Base-by-base conservation (phyloP, 441 rosid genomes). In the Adansonia grandidieri region DNA sequence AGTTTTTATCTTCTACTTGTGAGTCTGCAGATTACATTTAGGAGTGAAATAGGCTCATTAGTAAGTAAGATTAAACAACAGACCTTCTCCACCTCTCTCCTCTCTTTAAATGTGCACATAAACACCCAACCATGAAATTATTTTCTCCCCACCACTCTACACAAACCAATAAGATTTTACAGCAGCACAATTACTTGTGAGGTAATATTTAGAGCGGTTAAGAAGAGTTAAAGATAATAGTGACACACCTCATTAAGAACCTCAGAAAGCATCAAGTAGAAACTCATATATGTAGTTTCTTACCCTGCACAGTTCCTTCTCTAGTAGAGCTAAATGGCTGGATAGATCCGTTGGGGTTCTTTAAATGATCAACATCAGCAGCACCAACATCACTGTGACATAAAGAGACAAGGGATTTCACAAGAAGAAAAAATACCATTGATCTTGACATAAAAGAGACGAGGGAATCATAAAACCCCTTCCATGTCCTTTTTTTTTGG, bases 21-120 rank as follows among this genome's bases (percentile, higher is more conserved):
- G 87, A 80, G 80, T 81, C 91, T 85, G 81, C 70, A 70, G 5
- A 85, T 71, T 77, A 84, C 85, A 74, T 79, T 76, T 17, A 79
- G 74, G 76, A 77, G 80, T 78, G 80, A 78, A 15, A 40, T 11
- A 64, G 11, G 69, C 11, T 7, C 47, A 37, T 15, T 15, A 37
- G 69, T 1, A 32, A 14, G 0, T 14, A 13, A 63, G 4, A 63
- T 7, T 6, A 32, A 32, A 63, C 20, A 6, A 37, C 9, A 37
- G 11, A 64, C 48, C 69, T 64, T 64, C 69, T 37, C 69, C 69
- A 48, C 48, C 48, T 17, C n/a, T 22, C 15, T 32, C 42, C 67
- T 28, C 13, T 6, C 17, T 62, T 40, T 40, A 28, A 6, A 13
- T 62, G 9, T 62, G 44, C 17, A 11, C 8, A 24, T 62, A 28